These are phyloP conservation scores for Nannochloropsis gaditana DNA, from an alignment of 108 stramenopile genomes.

Conservation along the genomic window DNA sequence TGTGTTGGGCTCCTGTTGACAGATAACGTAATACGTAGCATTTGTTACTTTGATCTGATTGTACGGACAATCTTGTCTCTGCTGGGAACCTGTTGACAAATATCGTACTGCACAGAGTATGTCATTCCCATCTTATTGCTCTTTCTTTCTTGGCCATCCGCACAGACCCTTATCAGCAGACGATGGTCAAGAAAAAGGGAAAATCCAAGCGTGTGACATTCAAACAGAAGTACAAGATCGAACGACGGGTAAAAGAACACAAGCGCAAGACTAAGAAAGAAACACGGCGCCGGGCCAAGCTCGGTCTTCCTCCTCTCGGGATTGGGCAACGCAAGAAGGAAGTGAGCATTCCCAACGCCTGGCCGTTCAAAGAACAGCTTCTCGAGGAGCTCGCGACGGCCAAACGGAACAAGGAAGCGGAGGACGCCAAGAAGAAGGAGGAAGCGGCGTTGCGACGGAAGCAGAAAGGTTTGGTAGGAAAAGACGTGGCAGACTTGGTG, in stretches of 20 bases:
- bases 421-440: constrained; percentile 59
- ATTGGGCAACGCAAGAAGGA: constrained; percentile 68
- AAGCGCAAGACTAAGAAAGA: constrained; percentile 85
- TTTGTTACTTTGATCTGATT: too few relatives aligned
- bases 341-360: constrained; percentile 96
- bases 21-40: too few relatives aligned
- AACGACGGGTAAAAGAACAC: constrained; percentile 78
- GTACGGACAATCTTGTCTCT: too few relatives aligned
- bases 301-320: constrained; percentile 60
- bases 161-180: not conserved
- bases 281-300: constrained; percentile 69
- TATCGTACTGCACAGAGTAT: not conserved
- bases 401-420: constrained; percentile 61
- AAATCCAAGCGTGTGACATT: constrained; percentile 92
- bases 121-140: not conserved
- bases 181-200: constrained; percentile 96
- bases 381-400: constrained; percentile 69
- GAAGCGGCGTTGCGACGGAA: not conserved
- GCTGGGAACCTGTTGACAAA: too few relatives aligned
- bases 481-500: constrained; percentile 11
- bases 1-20: too few relatives aligned
- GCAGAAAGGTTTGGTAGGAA: not conserved
- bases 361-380: constrained; percentile 97
- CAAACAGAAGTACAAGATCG: constrained; percentile 93
- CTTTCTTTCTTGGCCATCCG: not conserved